Evolutionary conservation across 768 basidiomycete genomes (phyloP).

Genomic region (Gloeopeniophorella convolvens): DNA sequence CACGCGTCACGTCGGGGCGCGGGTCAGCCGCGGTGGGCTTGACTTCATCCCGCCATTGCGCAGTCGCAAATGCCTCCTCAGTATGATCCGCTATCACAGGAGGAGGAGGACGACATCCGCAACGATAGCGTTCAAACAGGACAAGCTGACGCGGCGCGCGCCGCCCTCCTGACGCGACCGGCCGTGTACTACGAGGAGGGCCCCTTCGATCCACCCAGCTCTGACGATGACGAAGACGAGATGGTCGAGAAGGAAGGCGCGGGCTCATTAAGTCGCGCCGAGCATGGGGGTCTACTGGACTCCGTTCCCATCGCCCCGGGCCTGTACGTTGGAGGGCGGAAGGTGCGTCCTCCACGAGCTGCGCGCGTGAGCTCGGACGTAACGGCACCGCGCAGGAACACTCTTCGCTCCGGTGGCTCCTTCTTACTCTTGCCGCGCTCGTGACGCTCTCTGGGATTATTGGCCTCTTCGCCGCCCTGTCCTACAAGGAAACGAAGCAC

Average conservation of each 20-base stretch:
- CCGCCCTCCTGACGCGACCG: conserved; percentile 18
- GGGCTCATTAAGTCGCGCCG: conserved; percentile 25
- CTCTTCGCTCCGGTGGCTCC: conserved; percentile 52
- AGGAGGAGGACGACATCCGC: conserved; percentile 12
- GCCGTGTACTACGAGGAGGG: conserved; percentile 66
- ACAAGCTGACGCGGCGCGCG: neutral
- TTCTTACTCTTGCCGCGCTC: conserved; percentile 53
- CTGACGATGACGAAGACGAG: conserved; percentile 61
- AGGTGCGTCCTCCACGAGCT: conserved; percentile 26
- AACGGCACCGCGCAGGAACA: conserved; percentile 32
- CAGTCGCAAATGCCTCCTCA: conserved; percentile 10
- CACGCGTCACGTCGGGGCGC: conserved; percentile 1
- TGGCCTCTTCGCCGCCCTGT: conserved; percentile 70
- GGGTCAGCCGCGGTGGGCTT: too few species aligned
- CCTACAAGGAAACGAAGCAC: conserved; percentile 56
- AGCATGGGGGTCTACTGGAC: conserved; percentile 25
- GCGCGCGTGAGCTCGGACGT: conserved; percentile 7
- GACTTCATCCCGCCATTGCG: neutral
- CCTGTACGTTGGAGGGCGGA: conserved; percentile 32
- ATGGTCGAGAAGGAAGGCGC: conserved; percentile 42
- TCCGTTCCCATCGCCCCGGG: conserved; percentile 26
- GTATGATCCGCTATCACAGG: conserved; percentile 20
- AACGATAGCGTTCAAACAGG: neutral
- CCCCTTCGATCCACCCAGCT: conserved; percentile 70
- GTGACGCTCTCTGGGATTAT: conserved; percentile 59